These are phyloP conservation scores for Pseudoscleropodium purum DNA, from an alignment of 225 moss, liverwort and hornwort species.

Conservation along the genomic window DNA sequence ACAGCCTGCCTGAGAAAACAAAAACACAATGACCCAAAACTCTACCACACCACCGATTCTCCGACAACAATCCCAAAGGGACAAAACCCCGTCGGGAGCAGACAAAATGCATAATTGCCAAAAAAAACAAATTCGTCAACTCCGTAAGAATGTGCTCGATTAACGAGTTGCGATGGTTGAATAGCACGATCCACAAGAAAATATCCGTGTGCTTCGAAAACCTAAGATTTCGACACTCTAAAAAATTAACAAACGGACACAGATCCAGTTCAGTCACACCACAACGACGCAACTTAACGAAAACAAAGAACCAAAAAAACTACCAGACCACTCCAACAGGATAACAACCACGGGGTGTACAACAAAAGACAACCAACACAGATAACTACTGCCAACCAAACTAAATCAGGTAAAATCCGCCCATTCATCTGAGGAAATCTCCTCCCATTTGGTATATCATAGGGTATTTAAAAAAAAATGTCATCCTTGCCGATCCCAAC, in stretches of 20 bases:
- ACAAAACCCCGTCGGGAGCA: fast-evolving
- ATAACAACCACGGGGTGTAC: too few species aligned
- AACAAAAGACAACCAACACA: background rate
- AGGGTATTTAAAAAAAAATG: slow-evolving; percentile 6
- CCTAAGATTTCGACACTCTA: background rate
- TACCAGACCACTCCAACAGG: too few species aligned
- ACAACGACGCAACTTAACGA: too few species aligned
- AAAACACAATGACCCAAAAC: background rate
- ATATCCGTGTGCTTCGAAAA: background rate
- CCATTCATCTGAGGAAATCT: background rate
- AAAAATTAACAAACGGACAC: fast-evolving
- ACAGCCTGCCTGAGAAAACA: too few species aligned
- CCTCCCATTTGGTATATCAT: background rate
- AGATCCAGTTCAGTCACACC: background rate
- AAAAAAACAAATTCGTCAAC: fast-evolving
- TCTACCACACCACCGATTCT: fast-evolving
- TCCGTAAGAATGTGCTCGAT: fast-evolving
- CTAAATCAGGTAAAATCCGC: too few species aligned
- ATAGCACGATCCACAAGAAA: too few species aligned
- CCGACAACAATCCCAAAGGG: fast-evolving
- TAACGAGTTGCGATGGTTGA: fast-evolving
- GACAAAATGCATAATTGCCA: fast-evolving
- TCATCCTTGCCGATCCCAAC: slow-evolving; percentile 18
- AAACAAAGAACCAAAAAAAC: too few species aligned
- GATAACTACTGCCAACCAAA: fast-evolving